phyloP scores from a whole-genome alignment of 495 filamentous ascomycete genomes.

The Astrocystis sublimbata region DNA sequence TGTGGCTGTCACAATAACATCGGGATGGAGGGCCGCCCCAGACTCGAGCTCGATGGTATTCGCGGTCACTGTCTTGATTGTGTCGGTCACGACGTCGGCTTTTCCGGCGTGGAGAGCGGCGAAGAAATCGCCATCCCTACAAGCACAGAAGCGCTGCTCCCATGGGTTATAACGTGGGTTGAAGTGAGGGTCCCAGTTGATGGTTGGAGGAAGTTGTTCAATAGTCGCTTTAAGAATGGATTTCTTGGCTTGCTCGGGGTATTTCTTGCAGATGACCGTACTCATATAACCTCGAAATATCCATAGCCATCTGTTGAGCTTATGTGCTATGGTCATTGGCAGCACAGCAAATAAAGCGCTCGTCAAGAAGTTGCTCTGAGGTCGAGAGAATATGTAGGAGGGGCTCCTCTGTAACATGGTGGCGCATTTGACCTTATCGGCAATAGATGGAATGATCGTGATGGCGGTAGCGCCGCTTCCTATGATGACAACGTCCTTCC shows the following conservation, averaged over 20 bases:
- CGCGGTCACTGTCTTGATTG: conserved; percentile 61
- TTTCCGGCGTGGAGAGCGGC: conserved; percentile 57
- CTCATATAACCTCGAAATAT: not conserved
- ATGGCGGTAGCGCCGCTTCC: conserved; percentile 61
- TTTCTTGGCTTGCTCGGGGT: conserved; percentile 52
- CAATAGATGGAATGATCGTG: conserved; percentile 55
- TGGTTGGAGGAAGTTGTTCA: conserved; percentile 53
- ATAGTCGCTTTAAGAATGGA: conserved; percentile 46
- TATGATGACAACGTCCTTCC: conserved; percentile 56
- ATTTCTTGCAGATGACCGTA: conserved; percentile 34
- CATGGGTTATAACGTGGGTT: conserved; percentile 70
- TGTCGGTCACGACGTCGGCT: conserved; percentile 64
- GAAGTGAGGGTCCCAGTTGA: conserved; percentile 69
- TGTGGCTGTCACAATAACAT: conserved; percentile 77
- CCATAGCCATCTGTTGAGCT: not conserved
- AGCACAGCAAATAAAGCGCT: conserved; percentile 13
- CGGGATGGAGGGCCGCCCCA: conserved; percentile 60
- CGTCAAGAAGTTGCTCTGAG: conserved; percentile 20
- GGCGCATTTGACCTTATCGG: conserved; percentile 49
- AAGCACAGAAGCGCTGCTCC: conserved; percentile 75
- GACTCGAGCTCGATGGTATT: conserved; percentile 59
- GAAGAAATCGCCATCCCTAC: conserved; percentile 74
- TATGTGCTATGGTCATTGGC: not conserved
- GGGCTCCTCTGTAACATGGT: conserved; percentile 64
- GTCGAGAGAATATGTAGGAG: conserved; percentile 58